A percentile compares a stretch with the other conserved stretches of the same genome.
Conservation (phyloP, 2,329 filamentous ascomycete species). For the Alternaria sp. region DNA sequence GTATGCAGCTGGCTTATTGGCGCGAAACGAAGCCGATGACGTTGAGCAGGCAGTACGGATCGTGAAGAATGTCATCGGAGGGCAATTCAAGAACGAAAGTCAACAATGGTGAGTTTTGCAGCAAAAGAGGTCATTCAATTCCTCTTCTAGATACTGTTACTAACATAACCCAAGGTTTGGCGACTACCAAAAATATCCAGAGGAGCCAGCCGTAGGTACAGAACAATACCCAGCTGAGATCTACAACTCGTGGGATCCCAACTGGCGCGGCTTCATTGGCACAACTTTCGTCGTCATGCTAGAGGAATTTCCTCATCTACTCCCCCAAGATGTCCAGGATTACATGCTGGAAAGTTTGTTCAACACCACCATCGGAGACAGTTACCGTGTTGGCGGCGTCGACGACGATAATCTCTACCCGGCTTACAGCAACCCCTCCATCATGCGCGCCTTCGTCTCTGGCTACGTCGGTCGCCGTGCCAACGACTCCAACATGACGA, state of each 20-base stretch:
- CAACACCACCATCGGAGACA: conserved; percentile 66
- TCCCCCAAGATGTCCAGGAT: conserved; percentile 49
- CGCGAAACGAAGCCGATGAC: conserved; percentile 62
- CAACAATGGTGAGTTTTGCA: conserved; percentile 62
- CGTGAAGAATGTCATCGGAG: conserved; percentile 62
- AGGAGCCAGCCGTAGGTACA: conserved; percentile 66
- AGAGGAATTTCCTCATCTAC: conserved; percentile 64
- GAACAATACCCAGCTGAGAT: conserved; percentile 59
- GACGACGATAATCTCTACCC: conserved; percentile 70
- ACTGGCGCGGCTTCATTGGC: conserved; percentile 70
- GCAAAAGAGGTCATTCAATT: too few species aligned
- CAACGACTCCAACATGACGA: conserved; percentile 67
- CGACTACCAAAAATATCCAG: conserved; percentile 63
- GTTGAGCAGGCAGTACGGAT: conserved; percentile 62
- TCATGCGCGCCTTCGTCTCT: conserved; percentile 70
- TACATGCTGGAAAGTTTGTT: conserved; percentile 63
- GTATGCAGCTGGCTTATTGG: conserved; percentile 67
- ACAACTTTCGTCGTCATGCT: conserved; percentile 66
- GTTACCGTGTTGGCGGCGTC: conserved; percentile 67
- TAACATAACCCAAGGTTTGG: conserved; percentile 49
- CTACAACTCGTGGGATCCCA: conserved; percentile 69
- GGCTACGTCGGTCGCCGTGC: conserved; percentile 66
- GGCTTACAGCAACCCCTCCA: conserved; percentile 66
- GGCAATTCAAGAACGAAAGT: conserved; percentile 61
- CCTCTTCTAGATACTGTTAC: not conserved